Percentiles rank a stretch among this genome's conserved stretches.
phyloP scores from a whole-genome alignment of 2,329 filamentous ascomycete species.

The Aspergillus sp. region DNA sequence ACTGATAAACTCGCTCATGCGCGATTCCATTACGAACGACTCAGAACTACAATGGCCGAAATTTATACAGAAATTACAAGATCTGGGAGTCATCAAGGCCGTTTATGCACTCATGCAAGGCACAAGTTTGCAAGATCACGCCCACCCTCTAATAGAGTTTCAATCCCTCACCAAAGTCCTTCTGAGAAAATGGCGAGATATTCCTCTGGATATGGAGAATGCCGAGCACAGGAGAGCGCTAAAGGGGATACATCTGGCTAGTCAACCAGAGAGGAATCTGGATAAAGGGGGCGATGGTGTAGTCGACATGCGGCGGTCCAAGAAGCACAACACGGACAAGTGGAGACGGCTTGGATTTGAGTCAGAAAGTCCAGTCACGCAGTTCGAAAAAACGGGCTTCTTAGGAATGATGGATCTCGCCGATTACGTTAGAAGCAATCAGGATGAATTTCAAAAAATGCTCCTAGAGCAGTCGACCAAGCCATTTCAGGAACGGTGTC shows the following conservation, averaged over 20 bases:
- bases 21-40: conserved; percentile 81
- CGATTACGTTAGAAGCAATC: conserved; percentile 87
- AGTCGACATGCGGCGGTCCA: conserved; percentile 57
- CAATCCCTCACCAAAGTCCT: conserved; percentile 87
- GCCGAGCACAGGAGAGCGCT: conserved; percentile 85
- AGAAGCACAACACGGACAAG: conserved; percentile 80
- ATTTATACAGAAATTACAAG: conserved; percentile 90
- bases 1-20: conserved; percentile 91
- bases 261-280: conserved; percentile 50
- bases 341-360: conserved; percentile 93
- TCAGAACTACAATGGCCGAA: conserved; percentile 84
- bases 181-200: conserved; percentile 82
- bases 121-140: conserved; percentile 84
- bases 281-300: conserved; percentile 32
- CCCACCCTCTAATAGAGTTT: conserved; percentile 87
- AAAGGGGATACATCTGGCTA: conserved; percentile 81
- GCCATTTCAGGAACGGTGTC: conserved; percentile 71
- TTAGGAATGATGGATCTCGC: conserved; percentile 97
- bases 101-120: conserved; percentile 95
- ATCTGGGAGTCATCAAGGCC: conserved; percentile 86
- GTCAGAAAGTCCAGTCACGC: conserved; percentile 78
- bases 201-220: conserved; percentile 79
- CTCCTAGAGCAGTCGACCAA: conserved; percentile 83
- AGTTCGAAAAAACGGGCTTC: conserved; percentile 84
- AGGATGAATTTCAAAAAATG: conserved; percentile 89